Conservation (phyloP, 495 filamentous ascomycete species). For the Choiromyces venosus region DNA sequence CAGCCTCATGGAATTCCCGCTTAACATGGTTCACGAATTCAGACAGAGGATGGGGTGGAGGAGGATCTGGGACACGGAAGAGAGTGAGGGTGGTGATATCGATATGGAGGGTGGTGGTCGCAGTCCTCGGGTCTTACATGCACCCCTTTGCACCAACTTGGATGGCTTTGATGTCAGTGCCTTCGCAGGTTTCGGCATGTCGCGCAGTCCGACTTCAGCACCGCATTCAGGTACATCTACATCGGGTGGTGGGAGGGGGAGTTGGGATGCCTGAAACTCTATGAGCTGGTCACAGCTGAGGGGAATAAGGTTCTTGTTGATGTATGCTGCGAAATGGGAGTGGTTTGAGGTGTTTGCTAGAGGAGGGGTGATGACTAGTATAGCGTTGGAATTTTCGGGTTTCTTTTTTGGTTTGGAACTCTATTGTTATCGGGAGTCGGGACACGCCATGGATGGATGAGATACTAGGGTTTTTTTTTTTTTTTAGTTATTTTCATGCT, state of each 20-base stretch:
- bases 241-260: slow-evolving; percentile 4
- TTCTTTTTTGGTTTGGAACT: neutral
- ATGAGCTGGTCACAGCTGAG: neutral
- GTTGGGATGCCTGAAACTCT: neutral
- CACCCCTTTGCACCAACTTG: slow-evolving; percentile 21
- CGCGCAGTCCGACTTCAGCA: slow-evolving; percentile 24
- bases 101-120: slow-evolving; percentile 21
- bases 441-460: neutral
- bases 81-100: slow-evolving; percentile 18
- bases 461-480: neutral
- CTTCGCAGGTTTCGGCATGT: slow-evolving; percentile 17
- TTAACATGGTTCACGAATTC: slow-evolving; percentile 57
- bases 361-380: slow-evolving; percentile 20
- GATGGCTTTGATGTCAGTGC: slow-evolving; percentile 27
- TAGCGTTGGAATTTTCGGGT: slow-evolving; percentile 23
- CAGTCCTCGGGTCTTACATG: slow-evolving; percentile 9
- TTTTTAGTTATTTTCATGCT: neutral
- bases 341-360: slow-evolving; percentile 21
- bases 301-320: neutral
- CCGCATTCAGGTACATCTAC: slow-evolving; percentile 23
- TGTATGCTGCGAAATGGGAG: neutral
- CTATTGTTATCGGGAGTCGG: neutral
- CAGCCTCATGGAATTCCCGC: slow-evolving; percentile 58
- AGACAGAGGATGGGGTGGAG: slow-evolving; percentile 58
- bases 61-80: slow-evolving; percentile 21